Evolutionary conservation across 331 rosid species (phyloP).

Genomic region (Phaseolus coccineus): DNA sequence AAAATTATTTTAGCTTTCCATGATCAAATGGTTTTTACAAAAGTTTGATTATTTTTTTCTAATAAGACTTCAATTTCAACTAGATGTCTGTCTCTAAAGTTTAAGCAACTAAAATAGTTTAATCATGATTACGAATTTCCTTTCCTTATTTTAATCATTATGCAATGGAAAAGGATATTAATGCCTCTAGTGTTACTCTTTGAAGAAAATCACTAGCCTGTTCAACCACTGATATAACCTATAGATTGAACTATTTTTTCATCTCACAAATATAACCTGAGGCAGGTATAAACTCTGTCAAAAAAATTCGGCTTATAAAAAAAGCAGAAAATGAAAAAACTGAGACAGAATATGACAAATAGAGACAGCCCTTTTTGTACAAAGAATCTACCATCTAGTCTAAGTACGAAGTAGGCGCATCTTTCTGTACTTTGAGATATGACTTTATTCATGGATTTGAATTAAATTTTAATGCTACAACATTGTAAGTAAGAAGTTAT

Average conservation of each 20-base stretch:
- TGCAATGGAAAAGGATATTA: background rate
- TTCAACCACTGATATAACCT: background rate
- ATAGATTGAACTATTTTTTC: background rate
- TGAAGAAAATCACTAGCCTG: background rate
- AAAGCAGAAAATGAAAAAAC: background rate
- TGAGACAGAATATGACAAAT: background rate
- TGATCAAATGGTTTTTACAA: background rate
- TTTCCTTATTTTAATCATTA: background rate
- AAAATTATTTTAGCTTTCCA: background rate
- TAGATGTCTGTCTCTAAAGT: background rate
- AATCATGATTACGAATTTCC: background rate
- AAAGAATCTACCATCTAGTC: conserved; percentile 28
- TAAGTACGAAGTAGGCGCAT: conserved; percentile 33
- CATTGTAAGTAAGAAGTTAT: background rate
- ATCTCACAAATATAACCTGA: background rate
- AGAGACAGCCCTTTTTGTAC: background rate
- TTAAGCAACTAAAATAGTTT: background rate
- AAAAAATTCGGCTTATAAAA: background rate
- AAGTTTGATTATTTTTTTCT: background rate
- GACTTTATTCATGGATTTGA: conserved; percentile 23
- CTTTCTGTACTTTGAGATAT: conserved; percentile 38
- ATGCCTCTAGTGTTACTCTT: background rate
- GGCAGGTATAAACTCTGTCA: background rate
- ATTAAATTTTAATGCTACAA: conserved; percentile 14
- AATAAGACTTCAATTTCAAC: background rate